Percentiles rank a stretch among this genome's conserved stretches.
phyloP scores from a whole-genome alignment of 176 grass and related monocot genomes.

The Oryza glaberrima region DNA sequence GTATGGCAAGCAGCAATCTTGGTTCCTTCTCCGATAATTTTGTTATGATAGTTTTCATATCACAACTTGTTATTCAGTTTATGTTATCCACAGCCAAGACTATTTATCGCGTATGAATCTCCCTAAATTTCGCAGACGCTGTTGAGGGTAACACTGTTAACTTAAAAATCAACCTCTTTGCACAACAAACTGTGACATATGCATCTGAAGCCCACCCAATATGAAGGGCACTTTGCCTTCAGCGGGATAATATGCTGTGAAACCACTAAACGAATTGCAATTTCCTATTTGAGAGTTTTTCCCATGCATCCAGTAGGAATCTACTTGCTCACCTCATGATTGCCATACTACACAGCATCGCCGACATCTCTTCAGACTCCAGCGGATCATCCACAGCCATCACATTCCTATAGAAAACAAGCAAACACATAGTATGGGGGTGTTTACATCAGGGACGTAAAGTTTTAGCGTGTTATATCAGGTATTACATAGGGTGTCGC shows the following conservation, averaged over 20 bases:
- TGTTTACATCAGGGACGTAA: too few relatives aligned
- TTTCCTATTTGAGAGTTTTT: neutral
- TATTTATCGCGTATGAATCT: neutral
- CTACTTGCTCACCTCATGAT: constrained; percentile 64
- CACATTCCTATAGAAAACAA: constrained; percentile 46
- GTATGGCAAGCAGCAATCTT: constrained; percentile 62
- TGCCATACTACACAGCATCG: constrained; percentile 89
- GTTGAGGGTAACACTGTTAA: neutral
- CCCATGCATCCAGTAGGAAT: neutral
- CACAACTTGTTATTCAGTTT: constrained; percentile 37
- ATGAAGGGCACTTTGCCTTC: neutral
- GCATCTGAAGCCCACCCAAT: neutral
- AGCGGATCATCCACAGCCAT: constrained; percentile 27
- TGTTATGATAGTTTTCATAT: constrained; percentile 62
- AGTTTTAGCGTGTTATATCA: too few relatives aligned
- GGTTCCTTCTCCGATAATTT: constrained; percentile 73
- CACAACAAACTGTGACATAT: neutral
- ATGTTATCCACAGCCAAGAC: neutral
- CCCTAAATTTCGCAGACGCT: neutral
- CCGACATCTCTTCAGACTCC: constrained; percentile 76
- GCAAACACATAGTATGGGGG: neutral
- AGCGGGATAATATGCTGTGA: neutral
- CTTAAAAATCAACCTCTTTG: neutral
- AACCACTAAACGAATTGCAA: neutral
- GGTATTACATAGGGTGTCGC: too few relatives aligned